Percentiles rank a stretch among this genome's conserved stretches.
phyloP scores from a whole-genome alignment of 768 basidiomycete species.

The Suillus hirtellus region DNA sequence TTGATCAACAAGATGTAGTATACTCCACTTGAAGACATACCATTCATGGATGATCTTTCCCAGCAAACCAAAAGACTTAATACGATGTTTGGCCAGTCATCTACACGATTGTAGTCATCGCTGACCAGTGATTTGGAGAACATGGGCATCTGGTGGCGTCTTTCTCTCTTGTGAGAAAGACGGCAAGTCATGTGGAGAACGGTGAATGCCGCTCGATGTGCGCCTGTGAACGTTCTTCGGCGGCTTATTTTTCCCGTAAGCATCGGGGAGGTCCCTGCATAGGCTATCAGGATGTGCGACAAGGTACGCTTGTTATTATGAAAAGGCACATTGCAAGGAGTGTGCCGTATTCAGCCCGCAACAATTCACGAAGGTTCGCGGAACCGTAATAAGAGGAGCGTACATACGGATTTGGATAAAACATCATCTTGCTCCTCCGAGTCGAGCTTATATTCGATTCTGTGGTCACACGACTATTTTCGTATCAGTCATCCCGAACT shows the following conservation, averaged over 20 bases:
- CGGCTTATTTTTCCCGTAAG: background rate
- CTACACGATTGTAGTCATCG: background rate
- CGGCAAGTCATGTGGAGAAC: background rate
- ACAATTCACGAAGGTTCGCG: background rate
- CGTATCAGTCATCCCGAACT: too few species aligned
- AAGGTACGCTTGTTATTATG: background rate
- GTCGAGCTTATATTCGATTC: too few species aligned
- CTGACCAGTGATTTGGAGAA: background rate
- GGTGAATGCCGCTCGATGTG: background rate
- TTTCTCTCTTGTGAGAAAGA: constrained; percentile 6
- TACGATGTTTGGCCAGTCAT: background rate
- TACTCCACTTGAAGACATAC: background rate
- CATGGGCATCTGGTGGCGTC: background rate
- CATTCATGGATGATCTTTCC: background rate
- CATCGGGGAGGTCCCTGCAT: background rate
- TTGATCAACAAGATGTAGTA: background rate
- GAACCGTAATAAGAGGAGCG: background rate
- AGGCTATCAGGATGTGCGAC: background rate
- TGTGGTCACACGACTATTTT: too few species aligned
- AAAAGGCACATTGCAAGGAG: constrained; percentile 2
- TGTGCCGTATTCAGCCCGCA: background rate
- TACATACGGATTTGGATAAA: background rate
- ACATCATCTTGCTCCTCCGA: background rate
- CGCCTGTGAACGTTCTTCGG: background rate
- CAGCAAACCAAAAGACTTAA: background rate